phyloP scores from a whole-genome alignment of 495 filamentous ascomycete species.

The Xylaria venustula region DNA sequence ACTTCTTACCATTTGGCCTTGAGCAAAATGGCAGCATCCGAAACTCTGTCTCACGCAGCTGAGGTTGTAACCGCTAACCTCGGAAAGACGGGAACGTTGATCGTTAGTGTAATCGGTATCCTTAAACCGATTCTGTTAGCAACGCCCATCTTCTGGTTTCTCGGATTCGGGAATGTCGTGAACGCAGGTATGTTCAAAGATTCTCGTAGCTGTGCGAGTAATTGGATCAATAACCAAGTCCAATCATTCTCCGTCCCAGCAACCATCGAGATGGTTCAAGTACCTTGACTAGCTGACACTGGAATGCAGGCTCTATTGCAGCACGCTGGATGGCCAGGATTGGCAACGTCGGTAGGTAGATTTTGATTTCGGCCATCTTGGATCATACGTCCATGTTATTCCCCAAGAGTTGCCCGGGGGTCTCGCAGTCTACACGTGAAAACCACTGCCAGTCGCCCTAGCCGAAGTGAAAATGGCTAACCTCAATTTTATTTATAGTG shows the following conservation, averaged over 20 bases:
- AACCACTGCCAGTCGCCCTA: too few species aligned
- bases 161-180: background rate
- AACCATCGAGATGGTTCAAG: too few species aligned
- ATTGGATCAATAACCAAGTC: background rate
- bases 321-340: conserved; percentile 7
- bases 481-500: background rate
- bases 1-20: too few species aligned
- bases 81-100: background rate
- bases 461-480: background rate
- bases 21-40: too few species aligned
- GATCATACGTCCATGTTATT: background rate
- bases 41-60: too few species aligned
- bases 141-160: too few species aligned
- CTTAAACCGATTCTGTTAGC: background rate
- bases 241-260: background rate
- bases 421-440: too few species aligned
- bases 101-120: background rate
- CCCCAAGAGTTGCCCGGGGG: background rate
- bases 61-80: background rate
- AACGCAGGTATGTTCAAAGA: too few species aligned
- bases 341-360: conserved; percentile 2
- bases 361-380: too few species aligned
- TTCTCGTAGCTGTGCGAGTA: background rate
- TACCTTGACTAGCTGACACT: too few species aligned
- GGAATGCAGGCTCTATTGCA: conserved; percentile 10